These are phyloP conservation scores for Alternaria sp. DNA, from an alignment of 2,329 filamentous ascomycete species.

Conservation along the genomic window DNA sequence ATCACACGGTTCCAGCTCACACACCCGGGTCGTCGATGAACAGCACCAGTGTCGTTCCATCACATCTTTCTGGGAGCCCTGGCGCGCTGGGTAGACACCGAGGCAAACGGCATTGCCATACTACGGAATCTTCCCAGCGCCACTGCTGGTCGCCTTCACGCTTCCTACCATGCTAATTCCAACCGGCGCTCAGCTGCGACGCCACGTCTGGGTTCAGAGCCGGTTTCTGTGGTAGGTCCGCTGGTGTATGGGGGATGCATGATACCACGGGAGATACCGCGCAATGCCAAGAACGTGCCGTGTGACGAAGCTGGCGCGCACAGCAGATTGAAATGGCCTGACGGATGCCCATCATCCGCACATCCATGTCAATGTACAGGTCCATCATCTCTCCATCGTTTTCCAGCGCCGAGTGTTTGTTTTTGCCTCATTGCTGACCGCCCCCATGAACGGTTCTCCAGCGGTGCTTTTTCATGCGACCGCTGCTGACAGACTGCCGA, in stretches of 20 bases:
- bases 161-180: slow-evolving; percentile 11
- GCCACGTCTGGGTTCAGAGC: neutral
- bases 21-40: neutral
- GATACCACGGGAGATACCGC: slow-evolving; percentile 6
- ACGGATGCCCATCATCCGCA: slow-evolving; percentile 23
- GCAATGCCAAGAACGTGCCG: slow-evolving; percentile 12
- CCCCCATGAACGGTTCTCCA: slow-evolving; percentile 10
- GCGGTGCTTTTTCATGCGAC: slow-evolving; percentile 15
- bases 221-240: slow-evolving; percentile 3
- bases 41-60: neutral
- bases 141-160: neutral
- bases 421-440: slow-evolving; percentile 3
- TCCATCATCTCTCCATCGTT: neutral
- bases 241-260: slow-evolving; percentile 14
- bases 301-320: slow-evolving; percentile 27
- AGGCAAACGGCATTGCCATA: neutral
- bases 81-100: neutral
- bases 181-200: neutral
- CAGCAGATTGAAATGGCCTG: slow-evolving; percentile 28
- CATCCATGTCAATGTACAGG: slow-evolving; percentile 2
- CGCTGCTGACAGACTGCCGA: slow-evolving; percentile 20
- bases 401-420: neutral
- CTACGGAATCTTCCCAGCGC: neutral
- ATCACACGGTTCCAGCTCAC: slow-evolving; percentile 18
- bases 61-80: neutral